Base-by-base conservation (phyloP, 768 basidiomycete genomes). In the Leccinum arenicola region DNA sequence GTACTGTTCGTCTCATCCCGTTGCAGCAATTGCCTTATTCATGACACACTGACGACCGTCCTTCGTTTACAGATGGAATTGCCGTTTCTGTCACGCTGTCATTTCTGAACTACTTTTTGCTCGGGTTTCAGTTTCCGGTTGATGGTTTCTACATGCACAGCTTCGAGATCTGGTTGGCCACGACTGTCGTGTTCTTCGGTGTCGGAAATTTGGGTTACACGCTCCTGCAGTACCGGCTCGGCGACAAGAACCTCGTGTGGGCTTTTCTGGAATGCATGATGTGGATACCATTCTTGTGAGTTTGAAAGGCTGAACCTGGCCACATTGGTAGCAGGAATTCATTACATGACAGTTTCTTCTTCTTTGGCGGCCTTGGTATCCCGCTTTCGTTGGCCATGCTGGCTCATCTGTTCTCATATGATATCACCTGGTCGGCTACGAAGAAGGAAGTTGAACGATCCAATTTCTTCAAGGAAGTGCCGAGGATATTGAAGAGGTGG, bases 401-500 rank as follows among this genome's bases (percentile, higher is more conserved):
- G 48, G 78, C 82, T 1, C 84, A 86, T 68, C 29, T 85, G 19
- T 80, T 84, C 67, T 82, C 82, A 36, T 86, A 83, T 64, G 78
- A 86, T 68, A 80, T 82, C 68, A 74, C 72, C 12, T 86, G 84
- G 85, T 76, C 78, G 5, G 78, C 84, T 33, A 86, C 84, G 6
- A 80, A 83, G 65, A 94, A 93, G 82, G 89, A 91, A 73, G 91
- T 95, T 43, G 88, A 94, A 73, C 80, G 84, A 51, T 91, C 89
- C 6, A 95, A 94, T 70, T 94, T 96, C 78, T 94, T 90, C 83
- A 83, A 89, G 56, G 93, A 96, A 72, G 85, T 94, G 23, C 93
- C 93, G 4, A 84, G 80, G 61, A 93, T 95, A 70, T 76, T 86
- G 73, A 85, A 87, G 67, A 64, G 70, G 70, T 72, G 35, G 59